Base-by-base conservation (phyloP, 306 rosid species). In the Rosa rugosa region DNA sequence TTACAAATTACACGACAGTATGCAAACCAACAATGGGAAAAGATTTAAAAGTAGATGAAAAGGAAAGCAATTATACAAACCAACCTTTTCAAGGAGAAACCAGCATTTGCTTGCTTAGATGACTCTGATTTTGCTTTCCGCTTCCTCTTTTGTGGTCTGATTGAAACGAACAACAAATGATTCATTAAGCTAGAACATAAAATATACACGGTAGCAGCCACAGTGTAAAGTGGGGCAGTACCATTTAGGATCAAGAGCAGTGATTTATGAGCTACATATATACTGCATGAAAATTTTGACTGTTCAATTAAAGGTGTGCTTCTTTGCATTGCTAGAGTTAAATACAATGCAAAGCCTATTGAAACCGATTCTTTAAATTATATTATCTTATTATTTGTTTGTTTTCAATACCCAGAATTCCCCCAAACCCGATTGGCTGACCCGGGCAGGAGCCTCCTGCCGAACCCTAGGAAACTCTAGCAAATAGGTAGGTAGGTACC, bases 111-210 rank as follows among this genome's bases (percentile, higher is more conserved):
- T 51, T 75, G 77, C 44, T 82, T 82, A 18, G 60, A 71, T 31
- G 34, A 18, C 71, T 62, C 79, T 25, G 46, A 75, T 27, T 60
- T 69, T 2, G 81, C 27, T 56, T 74, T 85, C 71, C 72, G 71
- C 46, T 78, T 80, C 31, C 57, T 70, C 80, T 82, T 86, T 72
- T 67, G 78, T 42, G 69, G 80, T 73, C 92, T 89, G 85, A 82
- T 84, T 49, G 78, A 80, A 34, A 83, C 73, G 64, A 77, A 80
- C 78, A 83, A 79, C 71, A 65, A 73, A 8, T 36, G 20, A 36
- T 14, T 16, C 6, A 66, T 79, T 80, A 53, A 73, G 63, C 68
- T 78, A 69, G 67, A 72, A 41, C 46, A 62, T 38, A 73, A 31
- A 18, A 73, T 46, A 41, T 45, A 44, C 56, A 56, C 71, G 44